Base-by-base conservation (phyloP, 805 yeast species). In the Candida nonsorbophila region DNA sequence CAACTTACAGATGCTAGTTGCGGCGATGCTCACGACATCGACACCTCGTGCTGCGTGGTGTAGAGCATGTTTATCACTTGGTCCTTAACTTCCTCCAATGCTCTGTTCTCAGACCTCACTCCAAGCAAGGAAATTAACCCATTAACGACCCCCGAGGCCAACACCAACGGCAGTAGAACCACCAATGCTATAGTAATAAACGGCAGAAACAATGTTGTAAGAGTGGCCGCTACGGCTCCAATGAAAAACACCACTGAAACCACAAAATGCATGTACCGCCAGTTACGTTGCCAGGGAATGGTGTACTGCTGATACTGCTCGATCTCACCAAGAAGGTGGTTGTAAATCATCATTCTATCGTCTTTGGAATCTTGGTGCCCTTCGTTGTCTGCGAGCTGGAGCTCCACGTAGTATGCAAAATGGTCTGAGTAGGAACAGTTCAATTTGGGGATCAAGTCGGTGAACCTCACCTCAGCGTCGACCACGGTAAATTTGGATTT, bases 361-460 rank as follows among this genome's bases (percentile, higher is more conserved):
- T n/a, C n/a, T n/a, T n/a, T n/a, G n/a, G n/a, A n/a, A n/a, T n/a
- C n/a, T n/a, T n/a, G n/a, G n/a, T n/a, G n/a, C n/a, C n/a, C 27
- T 5, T 11, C 41, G 17, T 38, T 33, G n/a, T 22, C 18, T 14
- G 30, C 34, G 18, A 62, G 29, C 13, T 26, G 21, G 5, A 62
- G 37, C 31, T 57, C 55, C n/a, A 57, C 56, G 28, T 47, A 41
- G 44, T 81, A 84, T 0, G 90, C 98, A 66, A 92, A 92, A 61
- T 92, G 98, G 49, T 92, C 98, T 1, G 96, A 85, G 38, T 73
- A 79, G 4, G 94, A 82, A 16, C 94, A 60, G 20, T 48, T 34
- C 9, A 33, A 41, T 1, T 84, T 64, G 0, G 83, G 80, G 6
- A 84, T 58, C 14, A 52, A 47, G 25, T 84, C 95, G 1, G 86